Evolutionary conservation across 2,329 filamentous ascomycete species (phyloP).

Genomic region (Colletotrichum paranaense): DNA sequence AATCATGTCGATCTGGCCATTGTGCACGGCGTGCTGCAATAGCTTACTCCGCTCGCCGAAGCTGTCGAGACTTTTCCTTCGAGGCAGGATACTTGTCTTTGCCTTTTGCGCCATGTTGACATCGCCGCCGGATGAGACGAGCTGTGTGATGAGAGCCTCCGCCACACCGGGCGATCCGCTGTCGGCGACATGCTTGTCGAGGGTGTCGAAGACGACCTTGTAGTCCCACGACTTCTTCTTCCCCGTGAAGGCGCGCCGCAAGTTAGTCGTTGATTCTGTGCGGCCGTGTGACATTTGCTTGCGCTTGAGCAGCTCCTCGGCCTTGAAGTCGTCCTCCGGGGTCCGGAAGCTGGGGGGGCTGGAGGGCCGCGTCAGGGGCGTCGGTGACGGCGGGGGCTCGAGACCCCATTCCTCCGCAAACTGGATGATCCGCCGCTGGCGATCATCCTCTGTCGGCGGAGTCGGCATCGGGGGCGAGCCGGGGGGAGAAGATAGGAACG

Average conservation of each 20-base stretch:
- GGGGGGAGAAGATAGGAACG: neutral
- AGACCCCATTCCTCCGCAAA: conserved; percentile 64
- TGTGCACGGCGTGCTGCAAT: conserved; percentile 62
- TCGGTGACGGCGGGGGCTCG: conserved; percentile 50
- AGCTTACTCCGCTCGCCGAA: conserved; percentile 61
- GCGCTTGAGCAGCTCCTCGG: conserved; percentile 65
- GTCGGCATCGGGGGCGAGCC: conserved; percentile 30
- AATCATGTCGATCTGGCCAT: conserved; percentile 63
- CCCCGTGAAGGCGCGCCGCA: conserved; percentile 56
- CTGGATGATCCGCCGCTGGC: conserved; percentile 59
- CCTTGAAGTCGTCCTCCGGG: conserved; percentile 60
- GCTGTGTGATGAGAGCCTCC: conserved; percentile 64
- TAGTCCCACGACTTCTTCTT: conserved; percentile 64
- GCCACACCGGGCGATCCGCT: conserved; percentile 64
- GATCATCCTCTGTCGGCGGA: conserved; percentile 42
- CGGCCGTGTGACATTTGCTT: conserved; percentile 49
- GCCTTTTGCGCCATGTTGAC: conserved; percentile 59
- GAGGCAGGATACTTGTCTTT: conserved; percentile 58
- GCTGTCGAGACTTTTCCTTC: conserved; percentile 62
- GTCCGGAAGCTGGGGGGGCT: conserved; percentile 56
- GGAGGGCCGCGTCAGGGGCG: conserved; percentile 54
- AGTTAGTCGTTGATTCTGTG: conserved; percentile 42
- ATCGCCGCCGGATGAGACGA: conserved; percentile 62
- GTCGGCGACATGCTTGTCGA: conserved; percentile 61
- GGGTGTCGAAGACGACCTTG: conserved; percentile 62